Base-by-base conservation (phyloP, 2,329 filamentous ascomycete species). In the Graphiopsis chlorocephala region DNA sequence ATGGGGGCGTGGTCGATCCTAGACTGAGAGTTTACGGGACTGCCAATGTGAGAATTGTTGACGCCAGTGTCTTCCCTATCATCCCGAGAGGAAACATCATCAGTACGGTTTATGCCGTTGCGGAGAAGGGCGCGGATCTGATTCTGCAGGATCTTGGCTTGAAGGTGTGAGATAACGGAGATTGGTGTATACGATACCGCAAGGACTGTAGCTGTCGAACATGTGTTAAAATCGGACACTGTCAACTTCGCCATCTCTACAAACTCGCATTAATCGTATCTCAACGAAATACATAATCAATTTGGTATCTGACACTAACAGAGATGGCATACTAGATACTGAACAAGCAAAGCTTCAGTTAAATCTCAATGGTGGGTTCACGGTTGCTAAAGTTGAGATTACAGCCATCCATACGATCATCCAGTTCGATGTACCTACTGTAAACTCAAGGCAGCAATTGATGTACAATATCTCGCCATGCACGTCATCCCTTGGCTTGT, bases 1-100 rank as follows among this genome's bases (percentile, higher is more conserved):
- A 59, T 14, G 68, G 66, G 3, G 70, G 70, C 2, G 75, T 77
- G 1, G 76, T 80, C 5, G 77, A 80, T 67, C 70, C 68, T 8
- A 71, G 72, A 35, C 66, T 79, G 45, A 70, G 68, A 25, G 77
- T 80, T 0, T 75, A 78, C 33, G 78, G 78, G 0, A 75, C 77
- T 4, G 68, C 70, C 52, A 72, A 72, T 8, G 64, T 80, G 35
- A 69, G 78, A 17, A 74, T 79, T 5, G 71, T 78, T 14, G 78
- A 80, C 72, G 74, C 72, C 0, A 70, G 67, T 57, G 65, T 75
- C 11, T 75, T 76, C 62, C 73, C 74, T n/a, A 66, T 82, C 15
- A 64, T 74, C 3, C 65, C 67, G 20, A 69, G 68, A 17, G 71
- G 71, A 2, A 75, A 76, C 59, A 70, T 75, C 38, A 66, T 72